Conservation (phyloP, 2,329 filamentous ascomycete genomes). For the Phaeosphaeriaceae sp. region DNA sequence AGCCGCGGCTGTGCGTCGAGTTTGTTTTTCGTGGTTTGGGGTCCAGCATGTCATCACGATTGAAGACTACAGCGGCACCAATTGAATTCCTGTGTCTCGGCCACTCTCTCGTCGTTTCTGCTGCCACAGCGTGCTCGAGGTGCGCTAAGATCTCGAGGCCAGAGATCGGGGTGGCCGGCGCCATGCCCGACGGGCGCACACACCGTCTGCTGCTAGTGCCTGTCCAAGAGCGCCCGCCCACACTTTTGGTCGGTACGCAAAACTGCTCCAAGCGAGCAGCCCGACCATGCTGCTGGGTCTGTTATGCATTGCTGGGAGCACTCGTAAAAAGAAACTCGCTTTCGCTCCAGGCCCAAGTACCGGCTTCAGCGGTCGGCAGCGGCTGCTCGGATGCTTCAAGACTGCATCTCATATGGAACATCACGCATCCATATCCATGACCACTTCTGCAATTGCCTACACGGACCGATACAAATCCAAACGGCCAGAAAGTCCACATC, state of each 20-base stretch:
- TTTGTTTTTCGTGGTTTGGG: neutral
- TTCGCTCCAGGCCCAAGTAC: constrained; percentile 8
- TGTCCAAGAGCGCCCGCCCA: constrained; percentile 5
- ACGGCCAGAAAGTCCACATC: neutral
- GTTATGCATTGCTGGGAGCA: constrained; percentile 26
- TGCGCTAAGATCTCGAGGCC: neutral
- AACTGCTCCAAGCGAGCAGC: constrained; percentile 41
- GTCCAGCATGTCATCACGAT: neutral
- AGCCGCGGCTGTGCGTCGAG: neutral
- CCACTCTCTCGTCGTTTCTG: neutral
- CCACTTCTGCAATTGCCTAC: neutral
- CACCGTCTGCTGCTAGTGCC: neutral
- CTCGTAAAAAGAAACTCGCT: constrained; percentile 10
- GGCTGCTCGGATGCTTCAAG: constrained; percentile 7
- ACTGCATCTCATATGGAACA: neutral
- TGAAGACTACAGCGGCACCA: too few relatives aligned
- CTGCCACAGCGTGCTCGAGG: neutral
- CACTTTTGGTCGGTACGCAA: constrained; percentile 26
- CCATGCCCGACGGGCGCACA: neutral
- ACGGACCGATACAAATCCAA: neutral
- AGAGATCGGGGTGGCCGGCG: neutral
- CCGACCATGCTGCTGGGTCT: constrained; percentile 40
- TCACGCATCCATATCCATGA: neutral
- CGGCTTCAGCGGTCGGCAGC: constrained; percentile 30
- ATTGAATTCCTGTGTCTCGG: neutral